phyloP scores from a whole-genome alignment of 495 filamentous ascomycete species.

The Podospora conica region DNA sequence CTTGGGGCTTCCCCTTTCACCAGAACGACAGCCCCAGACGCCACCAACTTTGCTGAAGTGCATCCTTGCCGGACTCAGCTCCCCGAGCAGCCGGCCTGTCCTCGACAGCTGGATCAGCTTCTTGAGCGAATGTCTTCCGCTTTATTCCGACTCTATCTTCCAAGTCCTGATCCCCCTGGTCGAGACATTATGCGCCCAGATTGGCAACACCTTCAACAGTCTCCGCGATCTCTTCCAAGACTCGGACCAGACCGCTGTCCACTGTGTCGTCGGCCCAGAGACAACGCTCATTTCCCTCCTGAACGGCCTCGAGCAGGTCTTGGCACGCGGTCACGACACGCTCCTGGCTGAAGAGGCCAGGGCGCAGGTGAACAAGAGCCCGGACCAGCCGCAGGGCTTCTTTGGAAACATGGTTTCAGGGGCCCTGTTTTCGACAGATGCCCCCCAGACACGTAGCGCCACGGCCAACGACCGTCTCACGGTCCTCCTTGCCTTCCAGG shows the following conservation, averaged over 20 bases:
- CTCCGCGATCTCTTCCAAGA: conserved; percentile 53
- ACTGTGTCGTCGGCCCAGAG: conserved; percentile 47
- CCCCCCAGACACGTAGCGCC: conserved; percentile 62
- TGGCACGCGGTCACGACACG: conserved; percentile 82
- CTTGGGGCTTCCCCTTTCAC: conserved; percentile 13
- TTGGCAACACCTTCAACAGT: conserved; percentile 59
- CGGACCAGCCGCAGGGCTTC: conserved; percentile 83
- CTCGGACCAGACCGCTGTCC: conserved; percentile 25
- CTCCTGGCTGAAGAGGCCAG: conserved; percentile 71
- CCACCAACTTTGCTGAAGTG: conserved; percentile 73
- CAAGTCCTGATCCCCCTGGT: conserved; percentile 86
- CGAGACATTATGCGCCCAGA: conserved; percentile 76
- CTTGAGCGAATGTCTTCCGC: conserved; percentile 73
- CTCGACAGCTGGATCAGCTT: conserved; percentile 89
- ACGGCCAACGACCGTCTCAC: conserved; percentile 92
- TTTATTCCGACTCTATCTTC: conserved; percentile 78
- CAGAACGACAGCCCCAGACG: conserved; percentile 43
- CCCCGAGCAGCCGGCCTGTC: conserved; percentile 63
- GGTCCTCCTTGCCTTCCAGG: conserved; percentile 93
- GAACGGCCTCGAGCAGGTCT: conserved; percentile 82
- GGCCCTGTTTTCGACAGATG: conserved; percentile 70
- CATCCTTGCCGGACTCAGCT: conserved; percentile 74
- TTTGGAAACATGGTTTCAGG: conserved; percentile 97
- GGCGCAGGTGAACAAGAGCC: conserved; percentile 59
- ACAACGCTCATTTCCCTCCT: conserved; percentile 68